phyloP scores from a whole-genome alignment of 2,329 filamentous ascomycete species.

The Fusarium metavorans region DNA sequence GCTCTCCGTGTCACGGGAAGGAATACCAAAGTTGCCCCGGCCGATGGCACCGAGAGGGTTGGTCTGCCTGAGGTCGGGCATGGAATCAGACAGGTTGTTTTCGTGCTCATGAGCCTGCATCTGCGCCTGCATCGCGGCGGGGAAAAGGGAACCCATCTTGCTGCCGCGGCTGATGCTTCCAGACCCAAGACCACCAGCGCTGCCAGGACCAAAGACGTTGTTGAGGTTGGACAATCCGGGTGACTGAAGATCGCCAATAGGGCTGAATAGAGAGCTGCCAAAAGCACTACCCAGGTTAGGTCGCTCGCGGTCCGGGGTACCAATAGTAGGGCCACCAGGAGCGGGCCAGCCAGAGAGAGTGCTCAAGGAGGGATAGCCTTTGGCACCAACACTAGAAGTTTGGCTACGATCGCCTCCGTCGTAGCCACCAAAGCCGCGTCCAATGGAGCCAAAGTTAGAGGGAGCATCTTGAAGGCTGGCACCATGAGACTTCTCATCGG shows the following conservation, averaged over 20 bases:
- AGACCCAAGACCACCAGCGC: constrained; percentile 65
- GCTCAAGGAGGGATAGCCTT: constrained; percentile 74
- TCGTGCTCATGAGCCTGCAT: constrained; percentile 82
- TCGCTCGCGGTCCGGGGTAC: constrained; percentile 76
- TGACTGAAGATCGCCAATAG: constrained; percentile 82
- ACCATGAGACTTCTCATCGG: constrained; percentile 61
- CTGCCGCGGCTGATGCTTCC: constrained; percentile 80
- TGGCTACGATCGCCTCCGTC: constrained; percentile 91
- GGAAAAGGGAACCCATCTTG: constrained; percentile 90
- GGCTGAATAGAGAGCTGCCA: constrained; percentile 83
- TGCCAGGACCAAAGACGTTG: constrained; percentile 75
- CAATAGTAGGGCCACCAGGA: constrained; percentile 67
- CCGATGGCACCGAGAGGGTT: constrained; percentile 77
- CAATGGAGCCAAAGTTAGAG: constrained; percentile 66
- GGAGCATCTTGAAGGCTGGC: constrained; percentile 53
- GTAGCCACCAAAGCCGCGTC: constrained; percentile 64
- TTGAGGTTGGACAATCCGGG: constrained; percentile 76
- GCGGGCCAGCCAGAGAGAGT: constrained; percentile 73
- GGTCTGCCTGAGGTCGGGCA: constrained; percentile 70
- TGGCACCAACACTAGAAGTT: constrained; percentile 87
- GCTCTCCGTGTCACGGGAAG: constrained; percentile 69
- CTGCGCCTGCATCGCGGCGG: constrained; percentile 88
- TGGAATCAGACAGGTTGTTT: constrained; percentile 66
- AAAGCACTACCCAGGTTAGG: constrained; percentile 70
- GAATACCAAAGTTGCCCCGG: constrained; percentile 67